Percentiles rank a stretch among this genome's conserved stretches.
phyloP scores from a whole-genome alignment of 495 filamentous ascomycete genomes.

The Cairneyella variabilis region DNA sequence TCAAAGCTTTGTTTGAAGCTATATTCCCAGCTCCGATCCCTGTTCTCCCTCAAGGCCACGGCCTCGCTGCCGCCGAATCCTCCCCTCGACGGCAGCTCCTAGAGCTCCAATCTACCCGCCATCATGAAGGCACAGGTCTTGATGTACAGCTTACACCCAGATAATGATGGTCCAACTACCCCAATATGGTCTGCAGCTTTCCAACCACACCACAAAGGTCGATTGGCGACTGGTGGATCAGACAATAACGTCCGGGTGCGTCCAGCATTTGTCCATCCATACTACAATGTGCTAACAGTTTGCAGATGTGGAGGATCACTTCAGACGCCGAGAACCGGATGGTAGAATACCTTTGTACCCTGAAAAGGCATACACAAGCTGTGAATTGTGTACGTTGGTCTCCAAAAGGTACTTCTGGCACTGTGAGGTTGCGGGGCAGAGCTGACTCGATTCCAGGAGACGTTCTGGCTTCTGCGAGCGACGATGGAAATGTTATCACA shows the following conservation, averaged over 20 bases:
- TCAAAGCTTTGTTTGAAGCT: too few relatives aligned
- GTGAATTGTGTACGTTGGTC: constrained; percentile 98
- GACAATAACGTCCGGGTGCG: constrained; percentile 95
- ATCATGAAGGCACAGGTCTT: constrained; percentile 89
- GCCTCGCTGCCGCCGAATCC: constrained; percentile 11
- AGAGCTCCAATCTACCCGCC: constrained; percentile 1
- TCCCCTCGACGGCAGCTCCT: constrained; percentile 7
- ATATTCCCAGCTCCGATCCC: background rate
- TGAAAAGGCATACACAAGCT: constrained; percentile 90
- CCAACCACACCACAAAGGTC: constrained; percentile 81
- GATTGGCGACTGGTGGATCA: constrained; percentile 89
- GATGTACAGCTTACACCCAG: too few relatives aligned
- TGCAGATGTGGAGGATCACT: constrained; percentile 86
- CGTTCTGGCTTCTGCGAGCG: constrained; percentile 88
- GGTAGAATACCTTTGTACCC: constrained; percentile 84
- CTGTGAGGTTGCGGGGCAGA: background rate
- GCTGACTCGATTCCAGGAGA: constrained; percentile 58
- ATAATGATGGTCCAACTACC: constrained; percentile 86
- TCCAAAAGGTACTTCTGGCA: constrained; percentile 65
- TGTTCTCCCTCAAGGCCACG: background rate
- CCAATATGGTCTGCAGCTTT: constrained; percentile 97
- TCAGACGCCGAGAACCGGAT: constrained; percentile 80
- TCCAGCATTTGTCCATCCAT: background rate
- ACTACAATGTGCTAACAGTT: background rate
- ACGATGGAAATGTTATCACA: constrained; percentile 93